Evolutionary conservation across 1,284 basidiomycete species (phyloP).

Genomic region (Macrocystidia cucumis): DNA sequence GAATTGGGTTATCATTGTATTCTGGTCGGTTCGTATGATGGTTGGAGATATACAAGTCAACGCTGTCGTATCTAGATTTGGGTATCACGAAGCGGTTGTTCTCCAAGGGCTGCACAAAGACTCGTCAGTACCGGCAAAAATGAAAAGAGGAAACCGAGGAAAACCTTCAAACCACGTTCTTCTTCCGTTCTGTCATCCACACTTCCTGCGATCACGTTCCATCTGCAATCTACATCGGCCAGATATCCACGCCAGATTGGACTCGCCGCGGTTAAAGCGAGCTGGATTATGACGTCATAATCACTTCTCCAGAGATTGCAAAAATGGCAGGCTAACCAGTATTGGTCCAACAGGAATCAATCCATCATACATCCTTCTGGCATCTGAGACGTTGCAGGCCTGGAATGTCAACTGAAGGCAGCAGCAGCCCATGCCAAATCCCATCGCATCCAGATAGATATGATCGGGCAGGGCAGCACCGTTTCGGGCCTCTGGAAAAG

Average conservation of each 20-base stretch:
- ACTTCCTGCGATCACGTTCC: conserved; percentile 96
- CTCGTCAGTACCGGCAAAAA: conserved; percentile 6
- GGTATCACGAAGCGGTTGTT: conserved; percentile 75
- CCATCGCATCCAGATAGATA: conserved; percentile 99
- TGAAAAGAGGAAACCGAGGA: too few relatives aligned
- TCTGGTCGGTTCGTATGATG: conserved; percentile 83
- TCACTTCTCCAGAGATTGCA: not conserved
- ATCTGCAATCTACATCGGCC: conserved; percentile 95
- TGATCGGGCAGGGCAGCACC: conserved; percentile 86
- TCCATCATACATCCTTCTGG: conserved; percentile 90
- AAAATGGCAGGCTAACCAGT: conserved; percentile 48
- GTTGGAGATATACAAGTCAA: conserved; percentile 89
- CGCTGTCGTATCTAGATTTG: conserved; percentile 96
- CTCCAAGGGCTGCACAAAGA: conserved; percentile 60
- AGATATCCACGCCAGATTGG: conserved; percentile 94
- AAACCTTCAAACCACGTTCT: conserved; percentile 85
- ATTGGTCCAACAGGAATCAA: conserved; percentile 93
- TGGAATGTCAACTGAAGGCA: conserved; percentile 98
- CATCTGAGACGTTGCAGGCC: conserved; percentile 89
- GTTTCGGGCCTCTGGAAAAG: conserved; percentile 68
- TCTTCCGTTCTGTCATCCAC: conserved; percentile 96
- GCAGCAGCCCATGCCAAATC: conserved; percentile 99
- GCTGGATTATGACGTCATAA: conserved; percentile 31
- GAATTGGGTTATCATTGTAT: conserved; percentile 88
- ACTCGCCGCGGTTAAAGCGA: conserved; percentile 91